Evolutionary conservation across 805 yeast species (phyloP).

Genomic region (Kurtzmaniella fragi): DNA sequence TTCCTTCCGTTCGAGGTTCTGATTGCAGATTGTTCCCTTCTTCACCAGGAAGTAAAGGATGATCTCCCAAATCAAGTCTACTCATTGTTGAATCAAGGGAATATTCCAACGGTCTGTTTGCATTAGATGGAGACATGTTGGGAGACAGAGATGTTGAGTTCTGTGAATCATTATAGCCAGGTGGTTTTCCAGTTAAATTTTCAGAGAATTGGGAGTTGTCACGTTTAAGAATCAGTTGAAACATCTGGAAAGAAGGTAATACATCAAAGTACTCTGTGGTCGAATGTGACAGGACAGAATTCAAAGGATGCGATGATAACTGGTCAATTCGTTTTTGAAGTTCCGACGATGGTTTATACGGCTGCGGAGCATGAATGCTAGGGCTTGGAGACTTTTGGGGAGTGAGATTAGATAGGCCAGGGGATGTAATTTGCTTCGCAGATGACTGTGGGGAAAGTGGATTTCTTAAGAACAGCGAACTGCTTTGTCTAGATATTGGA

Average conservation of each 20-base stretch:
- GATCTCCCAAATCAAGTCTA: too few species aligned
- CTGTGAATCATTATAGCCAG: conserved; percentile 30
- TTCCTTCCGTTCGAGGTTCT: conserved; percentile 5
- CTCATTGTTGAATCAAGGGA: too few species aligned
- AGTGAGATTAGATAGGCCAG: background rate
- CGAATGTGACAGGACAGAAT: conserved; percentile 20
- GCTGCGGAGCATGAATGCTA: conserved; percentile 5
- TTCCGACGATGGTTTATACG: conserved; percentile 30
- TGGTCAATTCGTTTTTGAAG: conserved; percentile 31
- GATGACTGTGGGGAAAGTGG: background rate
- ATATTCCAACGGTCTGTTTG: conserved; percentile 1
- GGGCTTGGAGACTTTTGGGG: background rate
- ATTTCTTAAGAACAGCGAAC: conserved; percentile 2
- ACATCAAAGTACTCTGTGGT: conserved; percentile 47
- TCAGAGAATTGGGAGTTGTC: conserved; percentile 36
- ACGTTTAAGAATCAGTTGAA: conserved; percentile 45
- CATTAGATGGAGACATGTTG: conserved; percentile 9
- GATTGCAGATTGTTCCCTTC: background rate
- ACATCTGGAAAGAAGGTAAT: conserved; percentile 67
- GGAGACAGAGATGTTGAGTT: conserved; percentile 27
- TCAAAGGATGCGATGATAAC: conserved; percentile 12
- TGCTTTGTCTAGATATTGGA: conserved; percentile 2
- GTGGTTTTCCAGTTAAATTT: conserved; percentile 26
- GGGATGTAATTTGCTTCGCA: background rate
- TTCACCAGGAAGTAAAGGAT: background rate